A percentile compares a stretch with the other conserved stretches of the same genome.
These are phyloP conservation scores for Dimocarpus longan DNA, from an alignment of 345 rosid genomes.

Conservation along the genomic window DNA sequence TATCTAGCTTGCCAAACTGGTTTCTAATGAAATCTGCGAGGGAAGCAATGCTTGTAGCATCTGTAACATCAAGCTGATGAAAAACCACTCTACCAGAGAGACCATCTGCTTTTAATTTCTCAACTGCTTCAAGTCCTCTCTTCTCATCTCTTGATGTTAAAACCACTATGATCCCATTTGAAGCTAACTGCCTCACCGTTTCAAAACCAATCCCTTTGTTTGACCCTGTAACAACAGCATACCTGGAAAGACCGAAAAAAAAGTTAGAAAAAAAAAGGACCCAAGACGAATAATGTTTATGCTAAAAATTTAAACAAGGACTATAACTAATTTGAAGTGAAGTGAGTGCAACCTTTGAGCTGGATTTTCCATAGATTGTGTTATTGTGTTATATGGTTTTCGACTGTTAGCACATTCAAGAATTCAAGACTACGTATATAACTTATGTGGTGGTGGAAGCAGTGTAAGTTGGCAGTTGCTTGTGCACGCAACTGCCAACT, in stretches of 20 bases:
- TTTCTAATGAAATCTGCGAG: conserved; percentile 20
- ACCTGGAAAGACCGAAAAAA: background rate
- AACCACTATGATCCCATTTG: conserved; percentile 28
- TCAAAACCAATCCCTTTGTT: conserved; percentile 39
- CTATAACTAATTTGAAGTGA: too few species aligned
- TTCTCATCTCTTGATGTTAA: conserved; percentile 38
- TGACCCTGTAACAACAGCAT: conserved; percentile 37
- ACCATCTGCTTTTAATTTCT: conserved; percentile 26
- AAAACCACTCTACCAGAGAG: conserved; percentile 25
- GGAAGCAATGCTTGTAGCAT: conserved; percentile 28
- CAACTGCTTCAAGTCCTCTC: conserved; percentile 39
- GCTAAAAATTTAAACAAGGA: too few species aligned
- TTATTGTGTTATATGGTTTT: too few species aligned
- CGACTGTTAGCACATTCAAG: background rate
- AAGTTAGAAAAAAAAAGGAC: too few species aligned
- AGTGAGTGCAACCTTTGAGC: too few species aligned
- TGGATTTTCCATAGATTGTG: too few species aligned
- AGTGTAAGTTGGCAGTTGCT: too few species aligned
- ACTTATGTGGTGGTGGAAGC: too few species aligned
- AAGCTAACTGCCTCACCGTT: conserved; percentile 33
- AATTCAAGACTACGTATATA: background rate
- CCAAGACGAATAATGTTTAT: too few species aligned
- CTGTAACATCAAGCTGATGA: conserved; percentile 46
- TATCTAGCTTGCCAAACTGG: conserved; percentile 15
- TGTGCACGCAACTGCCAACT: background rate